Conservation (phyloP, 257 asterid genomes). For the Verbena officinalis region DNA sequence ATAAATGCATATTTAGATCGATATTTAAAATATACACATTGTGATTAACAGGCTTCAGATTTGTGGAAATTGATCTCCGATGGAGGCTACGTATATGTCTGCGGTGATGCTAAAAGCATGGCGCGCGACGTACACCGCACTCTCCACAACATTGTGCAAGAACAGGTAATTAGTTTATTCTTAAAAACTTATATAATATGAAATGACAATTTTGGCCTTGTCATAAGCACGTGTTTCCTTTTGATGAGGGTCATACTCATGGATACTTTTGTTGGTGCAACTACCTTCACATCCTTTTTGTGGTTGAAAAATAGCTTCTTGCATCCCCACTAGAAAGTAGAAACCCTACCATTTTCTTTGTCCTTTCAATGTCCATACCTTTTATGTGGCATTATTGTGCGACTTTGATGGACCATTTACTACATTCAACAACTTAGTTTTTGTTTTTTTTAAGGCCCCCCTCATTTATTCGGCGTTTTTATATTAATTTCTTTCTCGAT, state of each 20-base stretch:
- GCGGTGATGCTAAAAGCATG: conserved; percentile 99
- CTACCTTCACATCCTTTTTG: conserved; percentile 29
- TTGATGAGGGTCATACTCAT: not conserved
- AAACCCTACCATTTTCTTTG: conserved; percentile 1
- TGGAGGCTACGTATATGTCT: conserved; percentile 85
- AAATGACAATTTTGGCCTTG: not conserved
- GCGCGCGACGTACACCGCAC: conserved; percentile 98
- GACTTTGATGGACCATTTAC: conserved; percentile 20
- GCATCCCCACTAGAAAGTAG: conserved; percentile 6
- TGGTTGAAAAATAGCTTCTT: conserved; percentile 25
- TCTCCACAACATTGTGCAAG: conserved; percentile 84
- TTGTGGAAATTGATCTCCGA: conserved; percentile 85
- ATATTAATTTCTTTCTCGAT: not conserved
- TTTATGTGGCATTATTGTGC: not conserved
- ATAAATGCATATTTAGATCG: not conserved
- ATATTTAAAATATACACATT: not conserved
- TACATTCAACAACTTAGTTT: not conserved
- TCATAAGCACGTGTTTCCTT: conserved; percentile 17
- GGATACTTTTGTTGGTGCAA: conserved; percentile 27
- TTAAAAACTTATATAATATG: too few relatives aligned
- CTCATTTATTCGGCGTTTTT: too few relatives aligned
- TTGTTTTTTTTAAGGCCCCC: not conserved
- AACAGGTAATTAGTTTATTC: conserved; percentile 74
- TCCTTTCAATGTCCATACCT: conserved; percentile 16
- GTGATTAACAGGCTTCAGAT: conserved; percentile 62